Conservation (phyloP, 2,329 filamentous ascomycete species). For the Microdochium nivale region DNA sequence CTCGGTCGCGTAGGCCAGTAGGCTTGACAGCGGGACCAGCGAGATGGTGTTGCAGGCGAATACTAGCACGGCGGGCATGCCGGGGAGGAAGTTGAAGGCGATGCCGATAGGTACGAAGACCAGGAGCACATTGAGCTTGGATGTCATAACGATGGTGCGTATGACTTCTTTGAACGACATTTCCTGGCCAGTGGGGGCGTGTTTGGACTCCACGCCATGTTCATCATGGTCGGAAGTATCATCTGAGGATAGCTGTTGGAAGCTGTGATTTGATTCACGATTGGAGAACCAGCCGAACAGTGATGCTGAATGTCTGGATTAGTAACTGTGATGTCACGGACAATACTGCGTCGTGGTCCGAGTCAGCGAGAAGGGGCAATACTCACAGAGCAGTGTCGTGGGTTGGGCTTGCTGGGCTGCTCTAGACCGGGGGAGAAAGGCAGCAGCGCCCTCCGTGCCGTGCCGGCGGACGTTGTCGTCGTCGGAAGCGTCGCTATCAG, state of each 20-base stretch:
- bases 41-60: slow-evolving; percentile 66
- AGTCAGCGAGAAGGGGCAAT: too few relatives aligned
- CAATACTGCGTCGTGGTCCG: too few relatives aligned
- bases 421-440: neutral
- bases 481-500: neutral
- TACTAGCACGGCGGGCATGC: slow-evolving; percentile 48
- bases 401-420: neutral
- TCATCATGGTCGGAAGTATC: neutral
- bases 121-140: slow-evolving; percentile 61
- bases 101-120: slow-evolving; percentile 71
- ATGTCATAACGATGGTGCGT: slow-evolving; percentile 39
- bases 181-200: neutral
- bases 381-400: neutral
- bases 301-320: neutral
- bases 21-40: slow-evolving; percentile 61
- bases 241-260: neutral
- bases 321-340: neutral
- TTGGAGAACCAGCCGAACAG: neutral
- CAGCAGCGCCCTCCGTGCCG: neutral
- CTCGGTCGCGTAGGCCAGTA: slow-evolving; percentile 65
- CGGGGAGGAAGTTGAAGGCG: slow-evolving; percentile 40
- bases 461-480: neutral
- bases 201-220: neutral
- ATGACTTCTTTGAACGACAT: neutral
- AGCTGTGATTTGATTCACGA: neutral